Conservation (phyloP, 2,329 filamentous ascomycete species). For the Tolypocladium pustulatum region DNA sequence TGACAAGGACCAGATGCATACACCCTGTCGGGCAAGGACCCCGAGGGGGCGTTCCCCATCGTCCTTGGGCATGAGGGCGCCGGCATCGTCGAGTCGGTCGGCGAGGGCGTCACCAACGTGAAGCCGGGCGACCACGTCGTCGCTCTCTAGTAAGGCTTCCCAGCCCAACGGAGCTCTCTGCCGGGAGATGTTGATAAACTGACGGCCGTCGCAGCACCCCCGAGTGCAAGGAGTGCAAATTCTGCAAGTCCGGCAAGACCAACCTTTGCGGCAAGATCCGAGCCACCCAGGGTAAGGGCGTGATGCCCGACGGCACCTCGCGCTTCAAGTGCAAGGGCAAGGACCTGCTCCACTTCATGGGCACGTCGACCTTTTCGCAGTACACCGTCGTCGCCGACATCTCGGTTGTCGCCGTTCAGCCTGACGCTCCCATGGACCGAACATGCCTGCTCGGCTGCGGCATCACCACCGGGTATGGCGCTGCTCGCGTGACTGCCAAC, state of each 20-base stretch:
- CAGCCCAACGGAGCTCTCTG: not conserved
- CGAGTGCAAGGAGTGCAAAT: slow-evolving; percentile 97
- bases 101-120: slow-evolving; percentile 88
- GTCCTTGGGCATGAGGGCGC: slow-evolving; percentile 86
- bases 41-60: slow-evolving; percentile 87
- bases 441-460: slow-evolving; percentile 94
- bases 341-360: slow-evolving; percentile 97
- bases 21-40: slow-evolving; percentile 91
- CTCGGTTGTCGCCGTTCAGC: slow-evolving; percentile 87
- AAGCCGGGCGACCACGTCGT: slow-evolving; percentile 89
- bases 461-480: slow-evolving; percentile 97
- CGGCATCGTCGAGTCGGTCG: slow-evolving; percentile 84
- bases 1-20: slow-evolving; percentile 59
- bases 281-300: slow-evolving; percentile 86
- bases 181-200: slow-evolving; percentile 6
- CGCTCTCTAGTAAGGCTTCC: slow-evolving; percentile 62
- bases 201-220: slow-evolving; percentile 56
- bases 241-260: slow-evolving; percentile 99
- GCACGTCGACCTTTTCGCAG: slow-evolving; percentile 96
- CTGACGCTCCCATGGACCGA: slow-evolving; percentile 86
- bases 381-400: slow-evolving; percentile 99
- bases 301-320: slow-evolving; percentile 95
- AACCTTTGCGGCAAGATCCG: slow-evolving; percentile 99
- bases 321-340: slow-evolving; percentile 93
- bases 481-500: slow-evolving; percentile 84